Evolutionary conservation across 2,329 filamentous ascomycete genomes (phyloP).

Genomic region (Claviceps spartinae): DNA sequence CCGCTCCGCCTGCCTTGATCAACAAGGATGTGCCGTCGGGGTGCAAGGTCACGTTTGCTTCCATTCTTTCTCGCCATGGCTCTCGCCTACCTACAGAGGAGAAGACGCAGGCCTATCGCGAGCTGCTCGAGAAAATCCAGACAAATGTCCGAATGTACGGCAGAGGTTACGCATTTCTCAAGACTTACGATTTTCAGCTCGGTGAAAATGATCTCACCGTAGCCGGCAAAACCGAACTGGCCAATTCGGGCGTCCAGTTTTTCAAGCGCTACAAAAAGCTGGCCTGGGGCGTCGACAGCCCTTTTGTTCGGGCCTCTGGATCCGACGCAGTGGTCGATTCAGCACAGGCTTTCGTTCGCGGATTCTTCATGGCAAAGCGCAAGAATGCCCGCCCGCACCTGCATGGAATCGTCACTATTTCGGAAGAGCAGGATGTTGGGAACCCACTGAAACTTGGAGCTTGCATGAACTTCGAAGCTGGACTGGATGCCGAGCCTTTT

Average conservation of each 20-base stretch:
- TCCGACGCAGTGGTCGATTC: slow-evolving; percentile 61
- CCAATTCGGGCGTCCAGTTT: slow-evolving; percentile 64
- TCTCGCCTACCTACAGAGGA: slow-evolving; percentile 63
- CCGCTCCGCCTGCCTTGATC: slow-evolving; percentile 50
- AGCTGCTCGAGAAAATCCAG: slow-evolving; percentile 54
- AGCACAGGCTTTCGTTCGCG: slow-evolving; percentile 60
- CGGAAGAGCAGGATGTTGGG: slow-evolving; percentile 53
- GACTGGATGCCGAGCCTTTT: slow-evolving; percentile 33
- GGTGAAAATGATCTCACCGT: slow-evolving; percentile 54
- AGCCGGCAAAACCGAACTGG: slow-evolving; percentile 55
- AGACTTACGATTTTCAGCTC: slow-evolving; percentile 56
- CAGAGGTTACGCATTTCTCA: slow-evolving; percentile 54
- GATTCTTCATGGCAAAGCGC: slow-evolving; percentile 44
- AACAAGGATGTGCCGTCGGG: slow-evolving; percentile 43
- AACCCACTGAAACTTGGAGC: slow-evolving; percentile 69
- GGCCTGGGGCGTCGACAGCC: slow-evolving; percentile 33
- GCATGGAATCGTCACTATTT: slow-evolving; percentile 50
- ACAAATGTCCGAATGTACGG: slow-evolving; percentile 40
- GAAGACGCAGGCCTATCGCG: slow-evolving; percentile 52
- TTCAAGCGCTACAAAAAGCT: slow-evolving; percentile 59
- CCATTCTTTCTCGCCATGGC: slow-evolving; percentile 73
- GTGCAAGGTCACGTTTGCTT: slow-evolving; percentile 67
- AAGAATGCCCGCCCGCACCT: slow-evolving; percentile 28
- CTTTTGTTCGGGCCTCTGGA: slow-evolving; percentile 60
- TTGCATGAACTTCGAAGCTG: slow-evolving; percentile 58